Evolutionary conservation across 1,284 basidiomycete species (phyloP).

Genomic region (Stygiomarasmius scandens): DNA sequence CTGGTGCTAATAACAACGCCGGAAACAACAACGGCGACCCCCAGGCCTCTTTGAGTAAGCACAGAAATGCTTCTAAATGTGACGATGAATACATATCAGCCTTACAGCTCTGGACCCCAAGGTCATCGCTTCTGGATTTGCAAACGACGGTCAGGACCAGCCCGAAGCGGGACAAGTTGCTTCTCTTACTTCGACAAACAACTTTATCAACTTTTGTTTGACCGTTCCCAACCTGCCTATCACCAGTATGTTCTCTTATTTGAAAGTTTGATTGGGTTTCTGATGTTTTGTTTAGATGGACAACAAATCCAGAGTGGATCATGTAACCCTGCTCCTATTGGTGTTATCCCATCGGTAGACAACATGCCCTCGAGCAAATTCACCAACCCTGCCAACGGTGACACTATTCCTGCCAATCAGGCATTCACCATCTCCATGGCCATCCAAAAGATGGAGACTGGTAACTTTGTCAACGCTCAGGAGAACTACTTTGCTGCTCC

Average conservation of each 20-base stretch:
- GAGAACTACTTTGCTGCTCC: slow-evolving; percentile 62
- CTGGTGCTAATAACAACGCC: not conserved
- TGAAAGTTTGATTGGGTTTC: not conserved
- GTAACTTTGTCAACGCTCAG: slow-evolving; percentile 59
- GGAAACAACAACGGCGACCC: slow-evolving; percentile 19
- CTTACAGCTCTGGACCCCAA: slow-evolving; percentile 39
- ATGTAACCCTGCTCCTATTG: slow-evolving; percentile 18
- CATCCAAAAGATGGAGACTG: slow-evolving; percentile 52
- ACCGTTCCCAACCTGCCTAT: slow-evolving; percentile 28
- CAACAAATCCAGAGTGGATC: slow-evolving; percentile 13
- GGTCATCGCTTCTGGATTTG: slow-evolving; percentile 46
- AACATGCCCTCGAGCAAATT: slow-evolving; percentile 63
- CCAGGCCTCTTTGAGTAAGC: slow-evolving; percentile 36
- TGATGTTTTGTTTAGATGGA: slow-evolving; percentile 3
- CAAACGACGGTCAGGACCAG: slow-evolving; percentile 42
- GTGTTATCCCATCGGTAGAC: slow-evolving; percentile 9
- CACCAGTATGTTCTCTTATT: slow-evolving; percentile 7
- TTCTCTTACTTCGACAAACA: slow-evolving; percentile 51
- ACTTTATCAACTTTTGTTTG: slow-evolving; percentile 57
- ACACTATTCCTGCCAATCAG: slow-evolving; percentile 45
- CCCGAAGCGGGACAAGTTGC: slow-evolving; percentile 36
- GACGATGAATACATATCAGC: not conserved
- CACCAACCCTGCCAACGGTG: slow-evolving; percentile 49
- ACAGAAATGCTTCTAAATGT: not conserved
- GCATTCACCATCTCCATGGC: slow-evolving; percentile 46